These are phyloP conservation scores for Pythium sukuiense DNA, from an alignment of 352 stramenopile genomes.

Conservation along the genomic window DNA sequence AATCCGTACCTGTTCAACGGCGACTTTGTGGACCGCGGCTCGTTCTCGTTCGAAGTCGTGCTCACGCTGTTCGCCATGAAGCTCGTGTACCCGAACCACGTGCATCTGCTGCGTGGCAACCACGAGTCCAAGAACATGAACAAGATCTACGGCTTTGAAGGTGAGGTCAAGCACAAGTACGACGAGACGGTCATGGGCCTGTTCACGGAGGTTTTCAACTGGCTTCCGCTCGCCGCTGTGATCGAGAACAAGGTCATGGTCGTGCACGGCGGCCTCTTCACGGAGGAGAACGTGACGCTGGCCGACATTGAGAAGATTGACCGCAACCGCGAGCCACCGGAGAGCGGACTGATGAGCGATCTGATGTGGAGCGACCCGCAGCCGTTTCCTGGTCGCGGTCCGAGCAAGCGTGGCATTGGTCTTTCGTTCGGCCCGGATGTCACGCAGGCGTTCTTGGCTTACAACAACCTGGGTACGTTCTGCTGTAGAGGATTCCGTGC, in stretches of 20 bases:
- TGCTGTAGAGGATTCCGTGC: not conserved
- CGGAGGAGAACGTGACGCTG: slow-evolving; percentile 92
- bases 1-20: slow-evolving; percentile 99
- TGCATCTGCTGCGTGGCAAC: slow-evolving; percentile 96
- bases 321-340: slow-evolving; percentile 93
- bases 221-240: slow-evolving; percentile 93
- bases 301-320: slow-evolving; percentile 96
- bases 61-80: slow-evolving; percentile 98
- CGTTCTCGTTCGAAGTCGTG: slow-evolving; percentile 98
- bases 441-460: slow-evolving; percentile 94
- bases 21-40: slow-evolving; percentile 99
- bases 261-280: slow-evolving; percentile 97
- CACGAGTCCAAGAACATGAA: slow-evolving; percentile 99
- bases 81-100: slow-evolving; percentile 90
- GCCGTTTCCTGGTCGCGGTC: slow-evolving; percentile 93
- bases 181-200: slow-evolving; percentile 98
- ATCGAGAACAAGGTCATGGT: slow-evolving; percentile 96
- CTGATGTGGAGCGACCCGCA: slow-evolving; percentile 97
- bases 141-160: slow-evolving; percentile 99
- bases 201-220: slow-evolving; percentile 99
- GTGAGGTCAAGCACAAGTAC: slow-evolving; percentile 99
- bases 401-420: slow-evolving; percentile 96
- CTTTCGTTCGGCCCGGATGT: slow-evolving; percentile 98
- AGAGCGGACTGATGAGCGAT: slow-evolving; percentile 91
- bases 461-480: slow-evolving; percentile 92